Evolutionary conservation across 345 rosid genomes (phyloP).

Genomic region (Laguncularia racemosa): DNA sequence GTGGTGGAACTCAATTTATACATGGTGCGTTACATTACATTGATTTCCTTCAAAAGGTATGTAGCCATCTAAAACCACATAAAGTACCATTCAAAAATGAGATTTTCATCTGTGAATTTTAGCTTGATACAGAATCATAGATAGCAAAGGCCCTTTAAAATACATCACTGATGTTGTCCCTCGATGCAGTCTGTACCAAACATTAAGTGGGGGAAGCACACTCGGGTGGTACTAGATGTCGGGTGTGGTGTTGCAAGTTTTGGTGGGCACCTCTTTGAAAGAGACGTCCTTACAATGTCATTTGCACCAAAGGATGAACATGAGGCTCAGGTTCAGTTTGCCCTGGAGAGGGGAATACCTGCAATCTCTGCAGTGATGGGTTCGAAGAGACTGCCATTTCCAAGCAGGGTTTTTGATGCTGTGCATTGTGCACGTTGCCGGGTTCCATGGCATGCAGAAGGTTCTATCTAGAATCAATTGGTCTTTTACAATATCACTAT

Average conservation of each 20-base stretch:
- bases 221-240: conserved; percentile 69
- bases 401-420: conserved; percentile 81
- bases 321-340: conserved; percentile 95
- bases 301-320: conserved; percentile 98
- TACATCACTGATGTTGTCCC: background rate
- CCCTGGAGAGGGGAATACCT: conserved; percentile 93
- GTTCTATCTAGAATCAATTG: conserved; percentile 11
- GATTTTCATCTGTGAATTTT: too few relatives aligned
- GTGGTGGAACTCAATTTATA: conserved; percentile 96
- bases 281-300: conserved; percentile 86
- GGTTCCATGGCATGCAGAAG: conserved; percentile 93
- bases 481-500: background rate
- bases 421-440: conserved; percentile 93
- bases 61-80: background rate
- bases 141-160: too few relatives aligned
- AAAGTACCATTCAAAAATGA: too few relatives aligned
- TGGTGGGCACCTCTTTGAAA: conserved; percentile 78
- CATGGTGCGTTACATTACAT: conserved; percentile 92
- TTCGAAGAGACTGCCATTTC: conserved; percentile 75
- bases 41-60: conserved; percentile 65
- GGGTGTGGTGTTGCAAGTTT: conserved; percentile 99
- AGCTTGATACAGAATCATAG: too few relatives aligned
- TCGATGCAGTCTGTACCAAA: conserved; percentile 50
- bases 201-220: conserved; percentile 79
- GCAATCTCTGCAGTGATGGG: conserved; percentile 99